These are phyloP conservation scores for Isatis tinctoria DNA, from an alignment of 345 rosid species.

Conservation along the genomic window DNA sequence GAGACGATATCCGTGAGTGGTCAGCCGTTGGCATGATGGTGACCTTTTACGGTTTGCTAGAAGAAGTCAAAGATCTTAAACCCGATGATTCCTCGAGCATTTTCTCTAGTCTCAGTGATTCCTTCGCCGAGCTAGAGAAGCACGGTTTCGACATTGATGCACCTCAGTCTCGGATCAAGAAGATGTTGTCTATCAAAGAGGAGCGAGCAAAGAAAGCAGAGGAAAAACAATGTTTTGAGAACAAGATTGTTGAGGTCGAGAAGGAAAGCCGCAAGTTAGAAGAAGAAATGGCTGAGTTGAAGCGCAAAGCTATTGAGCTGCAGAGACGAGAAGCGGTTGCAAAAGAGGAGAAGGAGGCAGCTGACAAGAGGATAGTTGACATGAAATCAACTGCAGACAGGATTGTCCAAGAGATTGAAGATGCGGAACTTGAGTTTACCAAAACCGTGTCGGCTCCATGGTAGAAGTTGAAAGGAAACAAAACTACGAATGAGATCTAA, in stretches of 20 bases:
- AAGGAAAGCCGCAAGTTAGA: slow-evolving; percentile 19
- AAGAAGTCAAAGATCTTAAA: slow-evolving; percentile 37
- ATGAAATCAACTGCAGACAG: slow-evolving; percentile 24
- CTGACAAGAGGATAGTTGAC: slow-evolving; percentile 11
- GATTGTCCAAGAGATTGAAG: slow-evolving; percentile 11
- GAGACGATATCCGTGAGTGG: slow-evolving; percentile 63
- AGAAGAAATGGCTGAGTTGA: slow-evolving; percentile 35
- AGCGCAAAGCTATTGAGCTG: slow-evolving; percentile 38
- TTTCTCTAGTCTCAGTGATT: slow-evolving; percentile 25
- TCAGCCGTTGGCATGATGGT: slow-evolving; percentile 69
- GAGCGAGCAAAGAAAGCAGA: slow-evolving; percentile 25
- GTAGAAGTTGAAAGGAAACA: slow-evolving; percentile 18
- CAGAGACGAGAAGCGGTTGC: slow-evolving; percentile 27
- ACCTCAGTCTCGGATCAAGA: slow-evolving; percentile 40
- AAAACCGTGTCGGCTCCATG: slow-evolving; percentile 43
- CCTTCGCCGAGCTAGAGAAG: slow-evolving; percentile 48
- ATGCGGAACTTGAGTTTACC: slow-evolving; percentile 27
- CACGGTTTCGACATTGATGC: slow-evolving; percentile 57
- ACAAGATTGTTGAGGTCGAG: slow-evolving; percentile 26
- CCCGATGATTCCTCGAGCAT: slow-evolving; percentile 31
- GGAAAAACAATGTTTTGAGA: slow-evolving; percentile 32
- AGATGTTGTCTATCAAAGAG: slow-evolving; percentile 41
- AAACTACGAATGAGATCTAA: not conserved
- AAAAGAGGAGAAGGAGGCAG: slow-evolving; percentile 28
- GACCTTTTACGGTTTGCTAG: slow-evolving; percentile 47